Evolutionary conservation across 176 grass and related monocot genomes (phyloP), one percentile per base, ranked within the genome.

Genomic region (Miscanthus lutarioriparius): DNA sequence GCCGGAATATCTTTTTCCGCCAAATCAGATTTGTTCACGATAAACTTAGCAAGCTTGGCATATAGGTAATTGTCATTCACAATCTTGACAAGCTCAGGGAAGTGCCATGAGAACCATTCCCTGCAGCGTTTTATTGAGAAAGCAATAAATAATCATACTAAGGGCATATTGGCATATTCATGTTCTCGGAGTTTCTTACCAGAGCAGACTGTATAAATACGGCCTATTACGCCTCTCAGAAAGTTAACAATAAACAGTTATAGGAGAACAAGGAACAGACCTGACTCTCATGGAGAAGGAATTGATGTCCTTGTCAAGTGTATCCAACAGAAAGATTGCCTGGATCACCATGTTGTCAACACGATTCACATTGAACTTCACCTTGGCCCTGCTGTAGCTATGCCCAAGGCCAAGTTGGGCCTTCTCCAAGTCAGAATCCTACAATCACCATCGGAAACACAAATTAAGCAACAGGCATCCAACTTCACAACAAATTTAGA

Each of bases 271-370:
- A 30, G 33, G 27, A 20, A 36, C 83, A 54, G 4, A 94, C 94
- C 94, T 97, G 68, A 97, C 89, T 90, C 91, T 97, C 91, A 94
- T 94, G 67, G 94, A 90, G 83, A 97, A 94, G 23, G 91, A 88
- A 41, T 97, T 97, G 33, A 94, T 90, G 71, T 97, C 91, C 75
- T 97, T 97, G 67, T 97, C 94, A 75, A 97, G 86, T 2, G 89
- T 97, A 76, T 97, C 94, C 82, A 97, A 39, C 64, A 97, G 78
- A 69, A 97, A 97, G 62, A 97, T 97, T 33, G 94, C 91, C 48
- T 97, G 94, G 78, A 97, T 97, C 28, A 97, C 92, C 95, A 97
- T 97, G 84, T 97, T 94, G 82, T 91, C 95, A 17, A 94, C 90
- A 47, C 88, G 86, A 51, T 92, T 97, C 64, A 94, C 92, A 86